Evolutionary conservation across 2,329 filamentous ascomycete genomes (phyloP), one percentile per base, ranked within the genome.

Genomic region (Clonostachys chloroleuca): DNA sequence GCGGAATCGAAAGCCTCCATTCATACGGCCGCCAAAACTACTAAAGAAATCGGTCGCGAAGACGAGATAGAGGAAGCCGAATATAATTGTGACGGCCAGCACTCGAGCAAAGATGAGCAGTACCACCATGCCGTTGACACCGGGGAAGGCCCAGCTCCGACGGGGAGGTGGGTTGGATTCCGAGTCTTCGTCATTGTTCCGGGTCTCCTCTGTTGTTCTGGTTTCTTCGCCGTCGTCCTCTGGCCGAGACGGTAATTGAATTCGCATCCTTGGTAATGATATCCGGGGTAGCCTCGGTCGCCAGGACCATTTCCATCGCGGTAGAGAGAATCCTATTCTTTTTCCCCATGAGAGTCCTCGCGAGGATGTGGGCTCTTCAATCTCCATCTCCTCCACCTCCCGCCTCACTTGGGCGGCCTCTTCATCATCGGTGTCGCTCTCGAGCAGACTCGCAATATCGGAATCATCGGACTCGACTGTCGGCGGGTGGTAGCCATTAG

Each of bases 311-410:
- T 71, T 75, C 78, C 77, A 82, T 40, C 66, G 69, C 3, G 77
- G 75, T 34, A 81, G 61, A 7, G 76, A 74, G 50, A 78, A 75
- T 18, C 72, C 71, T 58, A 82, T 78, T 41, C 75, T 66, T 62
- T 83, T 83, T 44, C 74, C 71, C 73, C 77, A 82, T 46, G 70
- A 61, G 3, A 70, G 73, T 20, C 72, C 63, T 33, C 68, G 64
- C 46, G 68, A 56, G 49, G 65, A 60, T 43, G 69, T 64, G 30
- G 83, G 81, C 55, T 95, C 90, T 58, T 54, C 80, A 40, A 95
- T 81, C 56, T 95, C 90, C 78, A 95, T 84, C 77, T 96, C 87
- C 61, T 95, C 83, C 72, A 97, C 86, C 67, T 94, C 89, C 54
- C 86, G 80, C 52, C 89, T 83, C 57, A 94, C 77, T 52, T 84